Base-by-base conservation (phyloP, 2,329 filamentous ascomycete species). In the Colletotrichum salicis region DNA sequence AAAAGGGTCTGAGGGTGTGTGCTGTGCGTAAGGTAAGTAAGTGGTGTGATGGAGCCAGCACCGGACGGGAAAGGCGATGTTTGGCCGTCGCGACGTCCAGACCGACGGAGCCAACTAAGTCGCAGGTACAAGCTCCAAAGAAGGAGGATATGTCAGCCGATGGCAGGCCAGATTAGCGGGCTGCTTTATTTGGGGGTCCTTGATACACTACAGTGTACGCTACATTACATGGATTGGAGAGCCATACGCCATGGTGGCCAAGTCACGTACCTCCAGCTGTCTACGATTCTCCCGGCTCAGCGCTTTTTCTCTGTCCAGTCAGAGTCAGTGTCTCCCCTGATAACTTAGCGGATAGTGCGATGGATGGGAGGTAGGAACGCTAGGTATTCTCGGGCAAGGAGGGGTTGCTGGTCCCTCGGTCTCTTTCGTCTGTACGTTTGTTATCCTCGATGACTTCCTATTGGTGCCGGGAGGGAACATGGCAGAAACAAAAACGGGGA, bases 31-130 rank as follows among this genome's bases (percentile, higher is more conserved):
- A 37, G 51, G 52, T 52, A n/a, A 56, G 52, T 51, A 15, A 41
- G 64, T 68, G 58, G 70, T 71, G 65, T 72, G 70, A 72, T 70
- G 70, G 70, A 60, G 69, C 58, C 61, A n/a, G 67, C 48, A 71
- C 63, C 41, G 68, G 63, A 54, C 66, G 57, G 60, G 51, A 64
- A 41, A 27, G 51, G 65, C 65, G 58, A 48, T 68, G 59, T 63
- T 68, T 37, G 58, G 58, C 52, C 58, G 51, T 68, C 64, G 37
- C 19, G 63, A 66, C 45, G 13, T 64, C 27, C 13, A 51, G 55
- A 69, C 54, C 19, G 31, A 31, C 52, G 51, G 35, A 37, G 57
- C 24, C 29, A 19, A 37, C 13, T 12, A 71, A 62, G 69, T 71
- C 69, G 58, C 58, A 13, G 69, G 69, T 71, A 71, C 69, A 63